Conservation (phyloP, 495 filamentous ascomycete genomes). For the Cryomyces antarcticus region DNA sequence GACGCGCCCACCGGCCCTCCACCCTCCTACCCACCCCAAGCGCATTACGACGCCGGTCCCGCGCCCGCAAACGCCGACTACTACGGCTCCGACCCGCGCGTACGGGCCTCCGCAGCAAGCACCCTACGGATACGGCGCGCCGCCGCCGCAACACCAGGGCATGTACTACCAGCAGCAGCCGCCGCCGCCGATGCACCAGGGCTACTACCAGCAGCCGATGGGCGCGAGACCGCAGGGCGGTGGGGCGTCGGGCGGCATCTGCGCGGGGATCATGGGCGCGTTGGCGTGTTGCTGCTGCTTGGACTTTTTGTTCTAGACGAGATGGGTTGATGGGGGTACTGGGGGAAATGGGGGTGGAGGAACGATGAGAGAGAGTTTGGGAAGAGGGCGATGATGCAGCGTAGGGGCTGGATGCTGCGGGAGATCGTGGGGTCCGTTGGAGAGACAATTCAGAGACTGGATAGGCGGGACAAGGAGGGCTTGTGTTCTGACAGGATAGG, state of each 20-base stretch:
- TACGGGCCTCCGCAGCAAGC: slow-evolving; percentile 1
- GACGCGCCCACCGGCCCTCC: not conserved
- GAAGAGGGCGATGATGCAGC: too few relatives aligned
- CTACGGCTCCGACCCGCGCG: slow-evolving; percentile 1
- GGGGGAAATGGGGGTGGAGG: not conserved
- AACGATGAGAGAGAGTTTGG: not conserved
- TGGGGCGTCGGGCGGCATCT: slow-evolving; percentile 8
- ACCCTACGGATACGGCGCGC: not conserved
- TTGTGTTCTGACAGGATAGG: too few relatives aligned
- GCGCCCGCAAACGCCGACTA: not conserved
- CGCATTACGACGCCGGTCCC: slow-evolving; percentile 11
- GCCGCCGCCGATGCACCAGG: not conserved
- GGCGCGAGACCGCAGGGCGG: slow-evolving; percentile 1
- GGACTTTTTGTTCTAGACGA: slow-evolving; percentile 19
- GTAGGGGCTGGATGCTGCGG: too few relatives aligned
- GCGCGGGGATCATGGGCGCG: slow-evolving; percentile 16
- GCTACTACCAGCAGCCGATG: slow-evolving; percentile 5
- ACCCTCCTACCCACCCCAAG: slow-evolving; percentile 7
- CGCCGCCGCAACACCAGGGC: not conserved
- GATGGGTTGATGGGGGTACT: not conserved
- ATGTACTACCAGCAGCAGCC: not conserved
- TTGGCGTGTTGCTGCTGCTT: slow-evolving; percentile 24
- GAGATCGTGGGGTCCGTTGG: too few relatives aligned
- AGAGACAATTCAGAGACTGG: too few relatives aligned
- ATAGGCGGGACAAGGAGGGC: too few relatives aligned